phyloP scores from a whole-genome alignment of 192 early-diverging fungal genomes.

The Coemansia biformis region DNA sequence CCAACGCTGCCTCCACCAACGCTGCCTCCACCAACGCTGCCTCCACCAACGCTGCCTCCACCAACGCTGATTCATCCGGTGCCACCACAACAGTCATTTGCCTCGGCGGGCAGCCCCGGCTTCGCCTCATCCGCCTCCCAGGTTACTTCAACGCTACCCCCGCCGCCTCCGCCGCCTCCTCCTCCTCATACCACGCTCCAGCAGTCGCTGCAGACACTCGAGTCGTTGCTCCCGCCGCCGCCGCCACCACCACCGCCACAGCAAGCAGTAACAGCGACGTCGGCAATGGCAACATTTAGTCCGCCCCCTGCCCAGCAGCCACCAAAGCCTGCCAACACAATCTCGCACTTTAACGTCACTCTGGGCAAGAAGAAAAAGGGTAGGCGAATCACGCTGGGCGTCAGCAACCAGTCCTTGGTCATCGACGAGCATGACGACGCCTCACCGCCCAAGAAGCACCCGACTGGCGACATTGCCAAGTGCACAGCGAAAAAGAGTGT shows the following conservation, averaged over 20 bases:
- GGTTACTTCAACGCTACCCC: not conserved
- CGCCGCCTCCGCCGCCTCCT: not conserved
- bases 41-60: not conserved
- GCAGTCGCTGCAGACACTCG: not conserved
- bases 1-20: not conserved
- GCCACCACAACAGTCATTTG: not conserved
- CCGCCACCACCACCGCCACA: constrained; percentile 10
- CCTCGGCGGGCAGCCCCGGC: not conserved
- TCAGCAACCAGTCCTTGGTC: constrained; percentile 59
- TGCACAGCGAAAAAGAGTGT: constrained; percentile 61
- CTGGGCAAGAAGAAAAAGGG: constrained; percentile 74
- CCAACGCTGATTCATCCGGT: not conserved
- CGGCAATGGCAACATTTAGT: not conserved
- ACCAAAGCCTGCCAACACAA: constrained; percentile 7
- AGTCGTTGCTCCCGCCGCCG: constrained; percentile 1
- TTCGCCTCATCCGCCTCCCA: constrained; percentile 1
- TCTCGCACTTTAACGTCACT: constrained; percentile 39
- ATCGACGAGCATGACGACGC: constrained; percentile 56
- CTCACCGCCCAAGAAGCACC: constrained; percentile 40
- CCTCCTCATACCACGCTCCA: not conserved
- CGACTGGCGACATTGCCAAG: constrained; percentile 55
- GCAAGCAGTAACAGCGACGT: constrained; percentile 1
- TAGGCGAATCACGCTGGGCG: constrained; percentile 60
- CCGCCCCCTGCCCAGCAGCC: not conserved
- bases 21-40: not conserved